Conservation (phyloP, 2,329 filamentous ascomycete genomes). For the Fonsecaea erecta region DNA sequence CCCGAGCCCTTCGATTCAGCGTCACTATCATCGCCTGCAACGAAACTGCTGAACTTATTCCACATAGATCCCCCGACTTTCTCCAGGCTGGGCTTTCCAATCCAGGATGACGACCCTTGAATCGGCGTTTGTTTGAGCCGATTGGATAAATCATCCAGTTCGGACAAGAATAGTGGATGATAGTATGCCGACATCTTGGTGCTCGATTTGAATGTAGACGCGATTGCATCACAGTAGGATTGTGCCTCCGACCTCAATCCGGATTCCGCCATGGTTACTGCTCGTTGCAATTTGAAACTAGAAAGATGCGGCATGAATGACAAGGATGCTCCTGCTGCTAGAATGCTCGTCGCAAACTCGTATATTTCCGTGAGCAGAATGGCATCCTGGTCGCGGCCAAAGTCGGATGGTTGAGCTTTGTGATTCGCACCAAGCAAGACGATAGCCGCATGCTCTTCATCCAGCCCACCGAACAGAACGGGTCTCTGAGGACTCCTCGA, state of each 20-base stretch:
- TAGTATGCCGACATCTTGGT: slow-evolving; percentile 88
- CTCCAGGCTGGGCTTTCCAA: slow-evolving; percentile 92
- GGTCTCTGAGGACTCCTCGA: slow-evolving; percentile 61
- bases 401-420: slow-evolving; percentile 69
- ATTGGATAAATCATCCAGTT: slow-evolving; percentile 81
- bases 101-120: slow-evolving; percentile 82
- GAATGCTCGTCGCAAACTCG: slow-evolving; percentile 82
- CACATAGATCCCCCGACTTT: slow-evolving; percentile 91
- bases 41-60: slow-evolving; percentile 94
- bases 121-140: slow-evolving; percentile 84
- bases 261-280: slow-evolving; percentile 79
- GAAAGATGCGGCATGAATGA: slow-evolving; percentile 78
- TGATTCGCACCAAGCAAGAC: slow-evolving; percentile 87
- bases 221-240: slow-evolving; percentile 87
- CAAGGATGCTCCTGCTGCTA: slow-evolving; percentile 55
- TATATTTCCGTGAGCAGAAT: slow-evolving; percentile 96
- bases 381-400: slow-evolving; percentile 79
- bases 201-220: slow-evolving; percentile 73
- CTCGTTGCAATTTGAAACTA: slow-evolving; percentile 89
- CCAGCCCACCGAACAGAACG: slow-evolving; percentile 76
- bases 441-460: slow-evolving; percentile 78
- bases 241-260: slow-evolving; percentile 82
- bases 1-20: slow-evolving; percentile 62
- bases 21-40: slow-evolving; percentile 85
- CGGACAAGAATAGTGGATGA: slow-evolving; percentile 71